A percentile compares a stretch with the other conserved stretches of the same genome.
Conservation (phyloP, 2,329 filamentous ascomycete species). For the Trichoderma citrinoviride region DNA sequence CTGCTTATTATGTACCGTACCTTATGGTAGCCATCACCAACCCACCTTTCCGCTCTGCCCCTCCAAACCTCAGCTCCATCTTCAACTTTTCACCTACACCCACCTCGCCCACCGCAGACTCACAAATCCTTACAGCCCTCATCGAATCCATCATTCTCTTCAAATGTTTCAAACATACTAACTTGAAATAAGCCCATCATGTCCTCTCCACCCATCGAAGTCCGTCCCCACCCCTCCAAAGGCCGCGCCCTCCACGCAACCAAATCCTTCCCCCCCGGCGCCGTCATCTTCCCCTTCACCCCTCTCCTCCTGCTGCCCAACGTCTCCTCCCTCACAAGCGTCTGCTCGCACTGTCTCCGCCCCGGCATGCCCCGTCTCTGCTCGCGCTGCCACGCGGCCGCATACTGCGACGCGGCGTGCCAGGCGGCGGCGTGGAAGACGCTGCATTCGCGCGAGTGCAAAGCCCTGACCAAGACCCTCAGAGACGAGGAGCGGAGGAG, state of each 20-base stretch:
- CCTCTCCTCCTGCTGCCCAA: constrained; percentile 49
- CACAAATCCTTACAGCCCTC: too few species aligned
- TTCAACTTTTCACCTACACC: not conserved
- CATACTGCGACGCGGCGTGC: constrained; percentile 55
- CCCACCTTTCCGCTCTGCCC: constrained; percentile 9
- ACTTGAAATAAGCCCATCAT: not conserved
- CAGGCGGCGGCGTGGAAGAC: constrained; percentile 54
- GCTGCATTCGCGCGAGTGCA: constrained; percentile 56
- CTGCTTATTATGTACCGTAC: too few species aligned
- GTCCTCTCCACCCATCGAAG: constrained; percentile 26
- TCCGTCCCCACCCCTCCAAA: constrained; percentile 34
- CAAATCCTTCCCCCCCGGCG: constrained; percentile 44
- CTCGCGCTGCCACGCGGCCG: constrained; percentile 51
- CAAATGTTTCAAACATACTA: not conserved
- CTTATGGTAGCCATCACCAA: not conserved
- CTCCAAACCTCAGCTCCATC: not conserved
- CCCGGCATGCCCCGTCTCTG: constrained; percentile 41
- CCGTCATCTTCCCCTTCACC: constrained; percentile 45
- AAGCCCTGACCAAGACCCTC: constrained; percentile 37
- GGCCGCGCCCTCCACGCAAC: constrained; percentile 49
- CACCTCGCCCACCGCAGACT: not conserved
- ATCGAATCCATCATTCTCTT: too few species aligned
- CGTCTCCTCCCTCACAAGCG: constrained; percentile 38
- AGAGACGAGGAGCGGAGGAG: constrained; percentile 25
- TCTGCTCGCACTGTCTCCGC: constrained; percentile 52